Base-by-base conservation (phyloP, 176 grass and related monocot species). In the Juncus effusus region DNA sequence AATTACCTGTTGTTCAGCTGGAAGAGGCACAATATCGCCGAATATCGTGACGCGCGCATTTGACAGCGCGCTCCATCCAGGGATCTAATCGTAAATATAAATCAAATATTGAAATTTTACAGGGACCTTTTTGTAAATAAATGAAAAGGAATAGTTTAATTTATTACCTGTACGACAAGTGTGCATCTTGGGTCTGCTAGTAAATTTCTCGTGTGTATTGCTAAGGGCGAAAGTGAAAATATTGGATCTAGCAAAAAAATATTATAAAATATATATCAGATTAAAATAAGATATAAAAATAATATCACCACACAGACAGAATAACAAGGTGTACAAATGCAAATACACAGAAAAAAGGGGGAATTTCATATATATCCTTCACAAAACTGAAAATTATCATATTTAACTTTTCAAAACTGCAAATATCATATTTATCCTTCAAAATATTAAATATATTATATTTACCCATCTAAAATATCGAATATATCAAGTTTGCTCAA, bases 11-110 rank as follows among this genome's bases (percentile, higher is more conserved):
- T 87, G 85, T 4, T 89, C 83, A 70, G 83, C 67, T 78, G 94
- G 80, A 38, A 99, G 75, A 72, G 94, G 94, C 28, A 89, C 64
- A 53, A 99, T 67, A 78, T 99, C 88, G 61, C 94, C 94, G 82
- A 99, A 99, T 74, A 99, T 99, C 11, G 94, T 99, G 10, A 99
- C 94, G 8, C 94, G 88, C 2, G 94, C 94, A 80, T 99, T 99
- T 40, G 94, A 99, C 37, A 99, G 65, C 8, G 83, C 88, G 78
- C 88, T 99, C 88, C 94, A 99, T 86, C 94, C 94, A 82, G 94
- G 94, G 56, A 99, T 87, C 94, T 99, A 38, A 35, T 13, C 36
- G 28, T 14, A 50, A 73, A 40, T 14, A 45, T 16, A 14, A 68
- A 72, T 15, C 37, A 36, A 2, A 59, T 36, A 65, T 37, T 45